phyloP scores from a whole-genome alignment of 805 yeast species.

The Wickerhamomyces ciferrii region DNA sequence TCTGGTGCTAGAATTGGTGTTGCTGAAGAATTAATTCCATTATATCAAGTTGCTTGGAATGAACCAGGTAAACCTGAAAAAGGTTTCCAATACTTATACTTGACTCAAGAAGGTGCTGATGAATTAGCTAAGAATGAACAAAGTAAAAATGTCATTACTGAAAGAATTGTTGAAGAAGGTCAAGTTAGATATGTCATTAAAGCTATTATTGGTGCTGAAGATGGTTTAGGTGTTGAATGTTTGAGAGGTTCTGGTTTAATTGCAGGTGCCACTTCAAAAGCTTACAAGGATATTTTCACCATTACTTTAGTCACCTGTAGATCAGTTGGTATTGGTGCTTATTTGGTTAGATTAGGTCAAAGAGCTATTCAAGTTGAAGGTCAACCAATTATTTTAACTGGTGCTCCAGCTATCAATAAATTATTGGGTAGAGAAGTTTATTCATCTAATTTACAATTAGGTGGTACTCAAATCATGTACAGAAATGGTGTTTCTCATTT shows the following conservation, averaged over 20 bases:
- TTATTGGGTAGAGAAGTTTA: constrained; percentile 95
- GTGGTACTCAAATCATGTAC: constrained; percentile 99
- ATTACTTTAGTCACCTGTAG: constrained; percentile 98
- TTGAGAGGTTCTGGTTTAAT: constrained; percentile 96
- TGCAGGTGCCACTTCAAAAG: constrained; percentile 98
- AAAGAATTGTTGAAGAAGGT: constrained; percentile 78
- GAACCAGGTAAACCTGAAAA: constrained; percentile 67
- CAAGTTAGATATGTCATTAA: constrained; percentile 77
- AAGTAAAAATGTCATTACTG: constrained; percentile 61
- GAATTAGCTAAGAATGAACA: constrained; percentile 56
- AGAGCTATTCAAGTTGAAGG: constrained; percentile 99
- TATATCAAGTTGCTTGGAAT: constrained; percentile 90
- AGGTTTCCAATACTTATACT: constrained; percentile 88
- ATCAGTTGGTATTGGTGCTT: constrained; percentile 99
- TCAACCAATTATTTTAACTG: constrained; percentile 96
- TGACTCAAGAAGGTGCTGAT: constrained; percentile 60
- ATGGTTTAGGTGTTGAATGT: constrained; percentile 98
- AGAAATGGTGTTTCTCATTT: constrained; percentile 96
- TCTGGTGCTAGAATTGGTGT: constrained; percentile 99
- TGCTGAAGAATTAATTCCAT: constrained; percentile 92
- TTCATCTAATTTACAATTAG: constrained; percentile 93
- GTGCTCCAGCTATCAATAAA: constrained; percentile 98
- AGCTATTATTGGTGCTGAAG: constrained; percentile 88
- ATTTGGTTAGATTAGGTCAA: constrained; percentile 95
- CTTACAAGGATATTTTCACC: constrained; percentile 96